Evolutionary conservation across 768 basidiomycete species (phyloP).

Genomic region (Suillus ampliporus): DNA sequence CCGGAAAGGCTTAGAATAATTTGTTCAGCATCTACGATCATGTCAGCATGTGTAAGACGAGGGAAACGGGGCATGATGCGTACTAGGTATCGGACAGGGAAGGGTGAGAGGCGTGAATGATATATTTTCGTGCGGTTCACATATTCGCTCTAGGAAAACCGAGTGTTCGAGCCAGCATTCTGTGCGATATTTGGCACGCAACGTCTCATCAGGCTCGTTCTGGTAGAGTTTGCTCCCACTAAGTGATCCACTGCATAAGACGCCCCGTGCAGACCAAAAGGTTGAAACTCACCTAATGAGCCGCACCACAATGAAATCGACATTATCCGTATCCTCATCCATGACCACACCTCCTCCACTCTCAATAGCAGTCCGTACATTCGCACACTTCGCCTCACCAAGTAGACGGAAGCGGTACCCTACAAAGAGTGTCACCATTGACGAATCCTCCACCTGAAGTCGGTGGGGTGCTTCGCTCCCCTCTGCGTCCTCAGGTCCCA

Average conservation of each 20-base stretch:
- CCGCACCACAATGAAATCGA: slow-evolving; percentile 72
- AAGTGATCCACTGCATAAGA: slow-evolving; percentile 5
- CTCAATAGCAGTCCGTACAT: slow-evolving; percentile 65
- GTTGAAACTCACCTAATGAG: slow-evolving; percentile 63
- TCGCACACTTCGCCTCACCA: slow-evolving; percentile 67
- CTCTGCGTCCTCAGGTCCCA: slow-evolving; percentile 24
- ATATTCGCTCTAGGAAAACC: slow-evolving; percentile 75
- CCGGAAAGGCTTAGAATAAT: slow-evolving; percentile 76
- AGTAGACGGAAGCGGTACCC: slow-evolving; percentile 63
- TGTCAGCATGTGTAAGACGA: neutral
- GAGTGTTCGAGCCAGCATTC: slow-evolving; percentile 96
- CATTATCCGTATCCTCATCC: slow-evolving; percentile 51
- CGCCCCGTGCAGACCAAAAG: neutral
- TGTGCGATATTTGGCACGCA: slow-evolving; percentile 71
- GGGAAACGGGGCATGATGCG: slow-evolving; percentile 1
- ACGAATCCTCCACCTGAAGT: slow-evolving; percentile 7
- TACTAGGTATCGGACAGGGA: slow-evolving; percentile 64
- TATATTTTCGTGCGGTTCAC: slow-evolving; percentile 67
- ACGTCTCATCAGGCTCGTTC: slow-evolving; percentile 53
- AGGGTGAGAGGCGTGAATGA: slow-evolving; percentile 72
- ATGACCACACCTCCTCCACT: slow-evolving; percentile 58
- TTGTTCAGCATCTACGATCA: slow-evolving; percentile 54
- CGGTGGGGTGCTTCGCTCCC: slow-evolving; percentile 18
- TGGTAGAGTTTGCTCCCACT: slow-evolving; percentile 76
- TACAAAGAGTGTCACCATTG: slow-evolving; percentile 47